A percentile compares a stretch with the other conserved stretches of the same genome.
These are phyloP conservation scores for Cladosporium velox DNA, from an alignment of 2,329 filamentous ascomycete genomes.

Conservation along the genomic window DNA sequence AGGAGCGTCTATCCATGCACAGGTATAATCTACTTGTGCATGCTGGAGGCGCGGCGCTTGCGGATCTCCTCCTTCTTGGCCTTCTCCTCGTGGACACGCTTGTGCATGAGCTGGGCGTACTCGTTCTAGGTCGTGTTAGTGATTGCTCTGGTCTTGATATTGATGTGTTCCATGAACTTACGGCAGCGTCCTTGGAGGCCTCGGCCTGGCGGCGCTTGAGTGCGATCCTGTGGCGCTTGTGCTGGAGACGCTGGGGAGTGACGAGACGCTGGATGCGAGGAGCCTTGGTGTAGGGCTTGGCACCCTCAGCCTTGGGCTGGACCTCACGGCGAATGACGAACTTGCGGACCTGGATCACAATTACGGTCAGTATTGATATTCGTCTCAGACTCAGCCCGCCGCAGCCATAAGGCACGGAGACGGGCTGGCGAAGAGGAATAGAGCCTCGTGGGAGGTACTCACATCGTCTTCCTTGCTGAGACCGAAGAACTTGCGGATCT, in stretches of 20 bases:
- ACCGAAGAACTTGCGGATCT: conserved; percentile 99
- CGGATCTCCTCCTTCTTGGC: conserved; percentile 87
- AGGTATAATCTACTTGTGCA: conserved; percentile 67
- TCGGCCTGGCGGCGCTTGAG: conserved; percentile 98
- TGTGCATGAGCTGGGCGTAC: conserved; percentile 93
- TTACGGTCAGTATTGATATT: conserved; percentile 31
- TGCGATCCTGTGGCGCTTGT: conserved; percentile 97
- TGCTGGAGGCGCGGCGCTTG: conserved; percentile 96
- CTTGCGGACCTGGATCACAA: conserved; percentile 78
- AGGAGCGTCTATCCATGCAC: conserved; percentile 9
- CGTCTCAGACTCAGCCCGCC: conserved; percentile 37
- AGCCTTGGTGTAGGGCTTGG: conserved; percentile 99
- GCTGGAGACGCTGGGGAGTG: conserved; percentile 98
- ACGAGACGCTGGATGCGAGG: conserved; percentile 99
- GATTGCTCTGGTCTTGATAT: conserved; percentile 19
- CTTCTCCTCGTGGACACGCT: conserved; percentile 97
- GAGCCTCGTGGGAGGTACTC: conserved; percentile 61
- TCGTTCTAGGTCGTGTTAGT: conserved; percentile 70
- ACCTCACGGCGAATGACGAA: conserved; percentile 99
- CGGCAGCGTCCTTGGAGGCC: conserved; percentile 97
- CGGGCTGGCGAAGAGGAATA: conserved; percentile 61
- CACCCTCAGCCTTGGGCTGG: conserved; percentile 95
- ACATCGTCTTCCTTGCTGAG: conserved; percentile 99
- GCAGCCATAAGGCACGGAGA: conserved; percentile 26
- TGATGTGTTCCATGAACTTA: conserved; percentile 55